Percentiles rank a stretch among this genome's conserved stretches.
phyloP scores from a whole-genome alignment of 2,329 filamentous ascomycete species.

The Apiospora hydei region DNA sequence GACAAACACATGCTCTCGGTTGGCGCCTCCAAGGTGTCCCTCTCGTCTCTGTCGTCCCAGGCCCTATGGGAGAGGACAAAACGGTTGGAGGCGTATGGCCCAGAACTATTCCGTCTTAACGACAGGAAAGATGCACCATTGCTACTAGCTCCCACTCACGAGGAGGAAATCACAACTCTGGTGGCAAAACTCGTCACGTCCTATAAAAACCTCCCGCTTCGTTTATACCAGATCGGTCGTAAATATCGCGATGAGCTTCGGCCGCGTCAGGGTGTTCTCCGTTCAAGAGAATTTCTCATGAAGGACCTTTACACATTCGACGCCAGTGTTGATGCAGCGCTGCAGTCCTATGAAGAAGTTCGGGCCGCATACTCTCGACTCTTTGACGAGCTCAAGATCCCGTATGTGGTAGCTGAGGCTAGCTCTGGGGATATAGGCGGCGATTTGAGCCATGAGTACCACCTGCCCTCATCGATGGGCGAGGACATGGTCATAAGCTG shows the following conservation, averaged over 20 bases:
- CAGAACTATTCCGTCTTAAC: slow-evolving; percentile 82
- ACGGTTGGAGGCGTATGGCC: slow-evolving; percentile 73
- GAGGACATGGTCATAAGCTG: slow-evolving; percentile 88
- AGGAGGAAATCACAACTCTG: slow-evolving; percentile 91
- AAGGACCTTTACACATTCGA: slow-evolving; percentile 99
- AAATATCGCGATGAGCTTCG: slow-evolving; percentile 95
- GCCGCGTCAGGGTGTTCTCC: slow-evolving; percentile 85
- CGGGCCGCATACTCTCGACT: slow-evolving; percentile 76
- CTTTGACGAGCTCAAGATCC: slow-evolving; percentile 83
- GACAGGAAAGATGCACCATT: slow-evolving; percentile 80
- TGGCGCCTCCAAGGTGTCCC: slow-evolving; percentile 81
- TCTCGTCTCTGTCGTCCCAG: slow-evolving; percentile 88
- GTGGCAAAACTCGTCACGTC: slow-evolving; percentile 78
- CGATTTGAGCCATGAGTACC: slow-evolving; percentile 92
- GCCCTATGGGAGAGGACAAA: slow-evolving; percentile 84
- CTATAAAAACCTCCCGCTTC: slow-evolving; percentile 84
- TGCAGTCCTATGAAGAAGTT: slow-evolving; percentile 81
- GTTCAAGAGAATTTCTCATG: slow-evolving; percentile 94
- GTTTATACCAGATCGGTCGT: slow-evolving; percentile 89
- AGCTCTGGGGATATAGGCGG: slow-evolving; percentile 98
- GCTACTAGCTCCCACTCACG: slow-evolving; percentile 89
- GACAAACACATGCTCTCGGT: slow-evolving; percentile 87
- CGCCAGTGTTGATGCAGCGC: slow-evolving; percentile 67
- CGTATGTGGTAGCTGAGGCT: slow-evolving; percentile 84
- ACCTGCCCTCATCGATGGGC: slow-evolving; percentile 79